Conservation (phyloP, 768 basidiomycete genomes). For the Trametes maxima region DNA sequence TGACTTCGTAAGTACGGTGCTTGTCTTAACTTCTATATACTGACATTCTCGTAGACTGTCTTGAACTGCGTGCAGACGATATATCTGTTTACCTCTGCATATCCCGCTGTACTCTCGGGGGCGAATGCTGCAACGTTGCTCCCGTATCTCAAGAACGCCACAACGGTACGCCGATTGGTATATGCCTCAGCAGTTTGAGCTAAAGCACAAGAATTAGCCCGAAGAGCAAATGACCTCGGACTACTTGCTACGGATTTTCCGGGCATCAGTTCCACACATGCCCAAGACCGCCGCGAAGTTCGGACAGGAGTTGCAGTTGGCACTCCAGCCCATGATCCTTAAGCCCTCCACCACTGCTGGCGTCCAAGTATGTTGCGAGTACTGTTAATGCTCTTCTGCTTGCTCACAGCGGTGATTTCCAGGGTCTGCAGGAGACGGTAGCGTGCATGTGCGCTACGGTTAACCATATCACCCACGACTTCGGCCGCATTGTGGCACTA, state of each 20-base stretch:
- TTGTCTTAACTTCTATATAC: neutral
- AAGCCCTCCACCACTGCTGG: slow-evolving; percentile 75
- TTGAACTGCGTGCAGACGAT: slow-evolving; percentile 86
- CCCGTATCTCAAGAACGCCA: slow-evolving; percentile 86
- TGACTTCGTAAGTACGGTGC: slow-evolving; percentile 60
- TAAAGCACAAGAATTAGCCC: slow-evolving; percentile 43
- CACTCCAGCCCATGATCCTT: slow-evolving; percentile 89
- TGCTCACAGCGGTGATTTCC: neutral
- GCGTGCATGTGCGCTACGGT: slow-evolving; percentile 91
- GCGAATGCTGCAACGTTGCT: slow-evolving; percentile 83
- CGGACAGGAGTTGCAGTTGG: slow-evolving; percentile 78
- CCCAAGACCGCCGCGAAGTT: slow-evolving; percentile 90
- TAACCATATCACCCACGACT: slow-evolving; percentile 86
- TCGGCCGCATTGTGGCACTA: slow-evolving; percentile 70
- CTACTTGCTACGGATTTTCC: slow-evolving; percentile 87
- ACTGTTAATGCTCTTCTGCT: too few relatives aligned
- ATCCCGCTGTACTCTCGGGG: slow-evolving; percentile 83
- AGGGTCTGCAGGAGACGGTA: slow-evolving; percentile 90
- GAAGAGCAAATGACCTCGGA: slow-evolving; percentile 88
- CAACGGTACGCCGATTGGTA: slow-evolving; percentile 54
- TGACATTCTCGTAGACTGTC: slow-evolving; percentile 56
- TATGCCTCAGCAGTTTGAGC: neutral
- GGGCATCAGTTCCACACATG: slow-evolving; percentile 82
- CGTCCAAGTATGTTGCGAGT: slow-evolving; percentile 50
- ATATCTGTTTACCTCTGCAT: slow-evolving; percentile 78